Evolutionary conservation across 2,329 filamentous ascomycete species (phyloP).

Genomic region (Aspergillus felis): DNA sequence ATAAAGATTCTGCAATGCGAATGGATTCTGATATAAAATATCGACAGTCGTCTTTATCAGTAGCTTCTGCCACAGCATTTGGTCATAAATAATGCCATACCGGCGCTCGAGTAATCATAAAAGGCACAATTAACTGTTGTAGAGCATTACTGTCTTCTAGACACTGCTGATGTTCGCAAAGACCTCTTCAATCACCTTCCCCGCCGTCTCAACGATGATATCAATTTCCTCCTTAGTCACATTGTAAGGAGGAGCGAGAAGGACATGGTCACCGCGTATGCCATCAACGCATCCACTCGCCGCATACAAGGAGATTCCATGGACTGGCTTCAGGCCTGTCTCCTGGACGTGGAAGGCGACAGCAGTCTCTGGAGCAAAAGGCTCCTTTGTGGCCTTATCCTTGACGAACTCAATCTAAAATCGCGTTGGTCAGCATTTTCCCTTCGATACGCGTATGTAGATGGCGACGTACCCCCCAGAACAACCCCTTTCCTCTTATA

Average conservation of each 20-base stretch:
- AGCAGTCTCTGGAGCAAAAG: slow-evolving; percentile 45
- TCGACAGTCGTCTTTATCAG: too few species aligned
- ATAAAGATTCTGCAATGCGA: neutral
- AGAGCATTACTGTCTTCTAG: neutral
- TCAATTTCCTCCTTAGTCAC: slow-evolving; percentile 55
- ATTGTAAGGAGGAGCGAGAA: slow-evolving; percentile 67
- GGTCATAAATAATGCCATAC: neutral
- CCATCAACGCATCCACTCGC: slow-evolving; percentile 60
- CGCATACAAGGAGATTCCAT: slow-evolving; percentile 60
- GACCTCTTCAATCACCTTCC: slow-evolving; percentile 51
- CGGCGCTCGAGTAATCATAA: neutral
- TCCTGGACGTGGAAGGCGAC: slow-evolving; percentile 51
- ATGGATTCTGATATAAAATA: too few species aligned
- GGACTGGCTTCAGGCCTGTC: slow-evolving; percentile 40
- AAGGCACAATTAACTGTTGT: neutral
- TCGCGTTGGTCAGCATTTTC: neutral
- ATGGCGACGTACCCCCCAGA: slow-evolving; percentile 52
- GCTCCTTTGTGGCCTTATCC: slow-evolving; percentile 51
- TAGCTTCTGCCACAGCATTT: too few species aligned
- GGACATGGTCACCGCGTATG: slow-evolving; percentile 62
- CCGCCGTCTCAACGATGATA: slow-evolving; percentile 50
- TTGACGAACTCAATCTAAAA: slow-evolving; percentile 54
- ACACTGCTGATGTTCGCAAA: slow-evolving; percentile 28
- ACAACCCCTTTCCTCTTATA: slow-evolving; percentile 56
- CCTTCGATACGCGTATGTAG: neutral